Evolutionary conservation across 1,284 basidiomycete genomes (phyloP).

Genomic region (Austroboletus novae-zelandiae): DNA sequence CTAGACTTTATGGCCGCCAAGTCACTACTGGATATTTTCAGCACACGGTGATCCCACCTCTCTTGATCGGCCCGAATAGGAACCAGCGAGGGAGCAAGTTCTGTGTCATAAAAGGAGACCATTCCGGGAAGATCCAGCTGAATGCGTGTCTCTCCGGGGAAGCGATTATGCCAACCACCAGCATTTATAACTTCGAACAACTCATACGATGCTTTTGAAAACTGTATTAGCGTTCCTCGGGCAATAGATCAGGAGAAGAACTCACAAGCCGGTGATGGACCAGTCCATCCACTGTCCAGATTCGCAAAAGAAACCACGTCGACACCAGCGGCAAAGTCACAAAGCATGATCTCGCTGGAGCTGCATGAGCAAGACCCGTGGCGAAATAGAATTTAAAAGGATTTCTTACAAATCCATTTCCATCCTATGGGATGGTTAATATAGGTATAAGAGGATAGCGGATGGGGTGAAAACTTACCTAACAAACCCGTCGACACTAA

Average conservation of each 20-base stretch:
- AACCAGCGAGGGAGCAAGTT: slow-evolving; percentile 32
- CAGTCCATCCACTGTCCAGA: slow-evolving; percentile 2
- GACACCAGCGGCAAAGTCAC: slow-evolving; percentile 43
- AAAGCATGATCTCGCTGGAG: slow-evolving; percentile 51
- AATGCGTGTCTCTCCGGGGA: slow-evolving; percentile 38
- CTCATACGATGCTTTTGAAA: not conserved
- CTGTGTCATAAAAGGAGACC: slow-evolving; percentile 36
- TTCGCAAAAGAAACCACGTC: slow-evolving; percentile 34
- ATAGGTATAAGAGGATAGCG: not conserved
- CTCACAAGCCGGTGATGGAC: not conserved
- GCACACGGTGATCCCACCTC: slow-evolving; percentile 29
- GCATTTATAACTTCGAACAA: slow-evolving; percentile 21
- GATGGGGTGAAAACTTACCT: slow-evolving; percentile 24
- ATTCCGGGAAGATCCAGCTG: slow-evolving; percentile 31
- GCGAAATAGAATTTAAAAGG: not conserved
- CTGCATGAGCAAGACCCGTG: not conserved
- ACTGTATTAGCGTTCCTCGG: not conserved
- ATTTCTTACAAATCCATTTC: slow-evolving; percentile 46
- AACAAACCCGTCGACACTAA: slow-evolving; percentile 38
- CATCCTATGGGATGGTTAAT: slow-evolving; percentile 35
- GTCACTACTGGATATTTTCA: slow-evolving; percentile 30
- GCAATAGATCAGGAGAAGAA: not conserved
- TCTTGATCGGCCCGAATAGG: slow-evolving; percentile 23
- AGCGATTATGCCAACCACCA: slow-evolving; percentile 34
- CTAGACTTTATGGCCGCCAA: slow-evolving; percentile 13